phyloP scores from a whole-genome alignment of 2,329 filamentous ascomycete genomes.

The Xylariaceae sp. region DNA sequence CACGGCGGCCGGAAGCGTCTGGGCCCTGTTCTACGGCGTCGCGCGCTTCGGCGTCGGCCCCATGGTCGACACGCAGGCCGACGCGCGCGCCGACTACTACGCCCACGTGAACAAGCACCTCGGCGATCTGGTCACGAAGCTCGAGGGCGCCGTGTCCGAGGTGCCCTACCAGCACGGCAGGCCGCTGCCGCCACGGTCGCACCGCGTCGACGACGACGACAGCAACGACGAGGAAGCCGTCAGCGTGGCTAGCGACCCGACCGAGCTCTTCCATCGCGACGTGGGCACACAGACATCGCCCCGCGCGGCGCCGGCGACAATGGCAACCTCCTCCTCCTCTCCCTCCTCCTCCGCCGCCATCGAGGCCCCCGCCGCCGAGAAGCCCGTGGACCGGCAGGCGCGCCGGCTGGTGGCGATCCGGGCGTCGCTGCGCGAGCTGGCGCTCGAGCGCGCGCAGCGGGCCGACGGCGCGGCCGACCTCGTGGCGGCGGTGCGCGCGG shows the following conservation, averaged over 20 bases:
- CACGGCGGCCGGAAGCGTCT: conserved; percentile 49
- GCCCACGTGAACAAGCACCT: conserved; percentile 39
- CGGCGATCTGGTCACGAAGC: conserved; percentile 37
- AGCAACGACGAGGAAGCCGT: conserved; percentile 25
- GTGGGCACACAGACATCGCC: conserved; percentile 69
- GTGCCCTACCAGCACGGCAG: conserved; percentile 39
- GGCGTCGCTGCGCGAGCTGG: conserved; percentile 34
- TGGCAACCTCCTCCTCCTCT: too few species aligned
- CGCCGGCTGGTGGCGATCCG: conserved; percentile 35
- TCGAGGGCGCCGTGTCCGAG: conserved; percentile 53
- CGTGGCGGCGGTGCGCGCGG: conserved; percentile 44
- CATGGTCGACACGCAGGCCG: conserved; percentile 46
- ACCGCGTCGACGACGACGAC: conserved; percentile 12
- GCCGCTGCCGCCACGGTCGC: not conserved
- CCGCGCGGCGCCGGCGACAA: conserved; percentile 5
- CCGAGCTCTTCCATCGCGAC: conserved; percentile 75
- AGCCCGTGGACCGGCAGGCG: conserved; percentile 30
- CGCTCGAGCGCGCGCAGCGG: conserved; percentile 35
- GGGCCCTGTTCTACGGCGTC: conserved; percentile 58
- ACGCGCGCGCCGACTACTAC: conserved; percentile 46
- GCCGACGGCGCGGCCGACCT: conserved; percentile 43
- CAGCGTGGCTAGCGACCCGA: conserved; percentile 55
- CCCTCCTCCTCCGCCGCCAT: conserved; percentile 31
- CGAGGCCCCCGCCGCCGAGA: conserved; percentile 15
- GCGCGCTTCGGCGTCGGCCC: conserved; percentile 62